Conservation (phyloP, 805 yeast species). For the Sugiyamaella smithiae region DNA sequence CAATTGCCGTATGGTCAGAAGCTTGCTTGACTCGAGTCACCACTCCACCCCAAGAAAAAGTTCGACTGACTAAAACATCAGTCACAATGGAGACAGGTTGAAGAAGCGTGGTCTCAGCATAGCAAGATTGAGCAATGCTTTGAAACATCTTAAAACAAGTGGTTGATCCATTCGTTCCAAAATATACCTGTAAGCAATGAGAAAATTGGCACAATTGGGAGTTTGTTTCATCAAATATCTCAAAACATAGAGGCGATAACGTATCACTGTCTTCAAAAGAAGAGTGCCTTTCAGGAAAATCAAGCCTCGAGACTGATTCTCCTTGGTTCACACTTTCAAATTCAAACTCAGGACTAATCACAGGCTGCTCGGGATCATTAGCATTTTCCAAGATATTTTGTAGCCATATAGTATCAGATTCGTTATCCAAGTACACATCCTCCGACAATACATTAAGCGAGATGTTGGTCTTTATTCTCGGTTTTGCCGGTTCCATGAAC, state of each 20-base stretch:
- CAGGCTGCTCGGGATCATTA: neutral
- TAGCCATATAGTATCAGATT: neutral
- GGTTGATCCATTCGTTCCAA: constrained; percentile 1
- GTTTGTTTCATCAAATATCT: neutral
- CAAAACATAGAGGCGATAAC: neutral
- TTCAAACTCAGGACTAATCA: neutral
- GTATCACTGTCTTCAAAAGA: neutral
- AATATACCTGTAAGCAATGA: neutral
- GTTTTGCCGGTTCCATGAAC: neutral
- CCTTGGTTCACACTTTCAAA: neutral
- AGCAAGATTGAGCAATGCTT: constrained; percentile 3
- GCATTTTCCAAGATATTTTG: neutral
- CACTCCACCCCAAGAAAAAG: neutral
- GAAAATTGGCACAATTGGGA: neutral
- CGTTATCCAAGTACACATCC: neutral
- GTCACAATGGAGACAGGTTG: constrained; percentile 2
- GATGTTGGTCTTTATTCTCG: neutral
- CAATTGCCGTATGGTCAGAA: neutral
- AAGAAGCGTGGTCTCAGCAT: neutral
- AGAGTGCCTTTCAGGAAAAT: neutral
- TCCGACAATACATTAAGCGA: neutral
- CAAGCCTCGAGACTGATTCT: neutral
- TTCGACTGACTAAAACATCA: neutral
- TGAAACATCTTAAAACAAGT: constrained; percentile 1
- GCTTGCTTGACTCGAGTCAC: neutral